A percentile compares a stretch with the other conserved stretches of the same genome.
These are phyloP conservation scores for Daldinia decipiens DNA, from an alignment of 495 filamentous ascomycete species.

Conservation along the genomic window DNA sequence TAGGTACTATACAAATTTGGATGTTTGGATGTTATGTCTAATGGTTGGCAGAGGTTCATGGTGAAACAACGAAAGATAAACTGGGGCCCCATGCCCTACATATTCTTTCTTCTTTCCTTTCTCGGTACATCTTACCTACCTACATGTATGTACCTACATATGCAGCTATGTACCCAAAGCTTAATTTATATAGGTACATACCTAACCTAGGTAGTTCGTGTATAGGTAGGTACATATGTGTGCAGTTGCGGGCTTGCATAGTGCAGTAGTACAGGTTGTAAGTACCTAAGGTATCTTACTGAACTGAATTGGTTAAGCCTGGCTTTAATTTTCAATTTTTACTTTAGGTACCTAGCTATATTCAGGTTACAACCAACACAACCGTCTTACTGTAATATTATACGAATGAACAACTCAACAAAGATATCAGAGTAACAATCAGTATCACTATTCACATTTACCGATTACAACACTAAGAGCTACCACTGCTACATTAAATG, in stretches of 20 bases:
- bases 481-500: not conserved
- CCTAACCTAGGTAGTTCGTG: not conserved
- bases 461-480: not conserved
- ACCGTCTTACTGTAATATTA: not conserved
- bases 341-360: not conserved
- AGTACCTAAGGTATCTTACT: not conserved
- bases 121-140: too few relatives aligned
- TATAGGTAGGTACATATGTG: not conserved
- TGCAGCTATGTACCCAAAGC: not conserved
- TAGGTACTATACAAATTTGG: conserved; percentile 6
- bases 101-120: conserved; percentile 11
- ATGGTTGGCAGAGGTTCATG: conserved; percentile 26
- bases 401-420: not conserved
- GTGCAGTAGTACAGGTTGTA: not conserved
- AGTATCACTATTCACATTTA: not conserved
- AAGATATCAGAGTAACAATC: not conserved
- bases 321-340: too few relatives aligned
- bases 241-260: not conserved
- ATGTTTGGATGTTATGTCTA: conserved; percentile 8
- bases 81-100: conserved; percentile 1
- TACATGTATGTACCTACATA: too few relatives aligned
- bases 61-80: conserved; percentile 33
- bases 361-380: not conserved
- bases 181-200: too few relatives aligned
- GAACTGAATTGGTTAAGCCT: too few relatives aligned